Percentiles rank a stretch among this genome's conserved stretches.
Conservation (phyloP, 2,329 filamentous ascomycete genomes). For the Arthrocladium fulminans region DNA sequence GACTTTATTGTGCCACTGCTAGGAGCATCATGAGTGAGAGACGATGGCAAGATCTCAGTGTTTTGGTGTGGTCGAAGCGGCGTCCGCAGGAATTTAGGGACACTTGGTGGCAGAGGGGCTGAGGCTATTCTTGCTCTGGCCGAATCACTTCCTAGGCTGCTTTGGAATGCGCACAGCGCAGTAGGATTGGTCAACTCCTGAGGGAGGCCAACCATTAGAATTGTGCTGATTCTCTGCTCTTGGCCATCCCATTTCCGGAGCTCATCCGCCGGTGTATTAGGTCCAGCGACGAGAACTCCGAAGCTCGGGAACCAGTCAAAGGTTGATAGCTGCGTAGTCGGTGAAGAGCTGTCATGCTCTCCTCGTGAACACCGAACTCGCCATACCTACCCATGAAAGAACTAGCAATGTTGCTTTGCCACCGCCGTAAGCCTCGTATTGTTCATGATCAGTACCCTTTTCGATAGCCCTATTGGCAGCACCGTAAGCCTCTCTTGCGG, state of each 20-base stretch:
- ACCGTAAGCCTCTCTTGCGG: neutral
- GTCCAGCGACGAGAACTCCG: slow-evolving; percentile 9
- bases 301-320: neutral
- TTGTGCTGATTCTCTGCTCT: neutral
- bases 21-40: neutral
- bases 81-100: slow-evolving; percentile 5
- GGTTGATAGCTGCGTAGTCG: slow-evolving; percentile 5
- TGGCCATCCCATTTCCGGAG: slow-evolving; percentile 12
- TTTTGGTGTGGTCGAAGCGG: neutral
- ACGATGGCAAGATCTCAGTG: neutral
- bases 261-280: slow-evolving; percentile 16
- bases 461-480: slow-evolving; percentile 2
- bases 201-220: neutral
- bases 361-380: neutral
- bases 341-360: slow-evolving; percentile 2
- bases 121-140: slow-evolving; percentile 15
- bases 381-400: neutral
- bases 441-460: neutral
- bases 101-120: slow-evolving; percentile 5
- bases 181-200: slow-evolving; percentile 13
- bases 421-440: neutral
- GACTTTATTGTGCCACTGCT: neutral
- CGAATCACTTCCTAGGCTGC: slow-evolving; percentile 5
- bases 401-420: neutral
- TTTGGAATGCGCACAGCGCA: slow-evolving; percentile 7